A percentile compares a stretch with the other conserved stretches of the same genome.
phyloP scores from a whole-genome alignment of 1,139 yeast species.

The Yamadazyma songkhlaensis region DNA sequence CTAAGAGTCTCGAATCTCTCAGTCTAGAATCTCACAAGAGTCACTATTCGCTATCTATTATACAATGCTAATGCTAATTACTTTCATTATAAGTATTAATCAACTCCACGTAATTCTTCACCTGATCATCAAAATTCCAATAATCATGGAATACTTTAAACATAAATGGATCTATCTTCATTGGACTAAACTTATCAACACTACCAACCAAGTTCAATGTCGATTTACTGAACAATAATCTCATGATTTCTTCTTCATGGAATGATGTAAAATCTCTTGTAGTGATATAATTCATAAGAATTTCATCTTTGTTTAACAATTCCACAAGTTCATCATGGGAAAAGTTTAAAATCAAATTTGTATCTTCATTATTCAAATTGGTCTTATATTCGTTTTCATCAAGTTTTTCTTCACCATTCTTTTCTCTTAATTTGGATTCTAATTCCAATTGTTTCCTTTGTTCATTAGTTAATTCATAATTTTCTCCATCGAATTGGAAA shows the following conservation, averaged over 20 bases:
- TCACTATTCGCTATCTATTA: no score
- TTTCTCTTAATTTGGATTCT: constrained; percentile 15
- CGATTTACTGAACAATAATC: constrained; percentile 28
- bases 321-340: constrained; percentile 24
- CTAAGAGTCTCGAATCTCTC: no score
- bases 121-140: constrained; percentile 25
- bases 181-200: constrained; percentile 30
- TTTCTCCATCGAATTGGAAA: constrained; percentile 8
- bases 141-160: constrained; percentile 25
- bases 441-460: constrained; percentile 17
- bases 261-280: constrained; percentile 31
- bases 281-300: constrained; percentile 26
- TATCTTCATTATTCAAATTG: constrained; percentile 19
- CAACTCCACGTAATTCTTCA: constrained; percentile 19
- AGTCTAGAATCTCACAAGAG: no score
- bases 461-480: constrained; percentile 21
- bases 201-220: constrained; percentile 22
- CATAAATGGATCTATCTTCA: constrained; percentile 35
- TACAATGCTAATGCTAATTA: neutral
- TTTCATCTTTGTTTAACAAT: constrained; percentile 30
- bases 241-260: constrained; percentile 37
- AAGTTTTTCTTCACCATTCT: constrained; percentile 6
- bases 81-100: constrained; percentile 9
- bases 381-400: constrained; percentile 13
- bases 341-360: constrained; percentile 18